Percentiles rank a stretch among this genome's conserved stretches.
phyloP scores from a whole-genome alignment of 495 filamentous ascomycete species.

The Tuber melanosporum region DNA sequence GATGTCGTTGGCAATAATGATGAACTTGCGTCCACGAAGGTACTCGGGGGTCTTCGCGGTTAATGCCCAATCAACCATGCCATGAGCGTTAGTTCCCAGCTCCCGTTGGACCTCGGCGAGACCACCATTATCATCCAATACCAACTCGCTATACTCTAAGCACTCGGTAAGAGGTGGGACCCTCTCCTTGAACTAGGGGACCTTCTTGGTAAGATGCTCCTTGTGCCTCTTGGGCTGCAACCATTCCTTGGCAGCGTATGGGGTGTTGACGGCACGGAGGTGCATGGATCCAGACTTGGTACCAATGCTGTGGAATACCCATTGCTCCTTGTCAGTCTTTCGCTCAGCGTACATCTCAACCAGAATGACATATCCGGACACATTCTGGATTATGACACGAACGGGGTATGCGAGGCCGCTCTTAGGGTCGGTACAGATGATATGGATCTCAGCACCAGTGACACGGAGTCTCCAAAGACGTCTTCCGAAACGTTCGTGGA shows the following conservation, averaged over 20 bases:
- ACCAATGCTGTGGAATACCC: constrained; percentile 96
- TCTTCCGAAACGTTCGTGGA: constrained; percentile 95
- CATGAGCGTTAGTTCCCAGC: constrained; percentile 86
- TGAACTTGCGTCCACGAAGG: constrained; percentile 80
- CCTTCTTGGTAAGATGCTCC: constrained; percentile 79
- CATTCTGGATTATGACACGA: constrained; percentile 95
- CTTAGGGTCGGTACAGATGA: constrained; percentile 83
- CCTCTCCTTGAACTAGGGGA: constrained; percentile 66
- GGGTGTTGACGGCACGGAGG: constrained; percentile 77
- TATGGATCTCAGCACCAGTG: constrained; percentile 95
- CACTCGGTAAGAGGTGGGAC: constrained; percentile 81
- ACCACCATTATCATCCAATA: constrained; percentile 88
- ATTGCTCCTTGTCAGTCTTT: constrained; percentile 93
- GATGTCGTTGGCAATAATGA: constrained; percentile 98
- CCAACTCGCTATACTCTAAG: constrained; percentile 89
- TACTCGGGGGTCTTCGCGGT: constrained; percentile 96
- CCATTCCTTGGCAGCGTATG: constrained; percentile 97
- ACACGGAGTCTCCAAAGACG: constrained; percentile 95
- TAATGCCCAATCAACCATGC: constrained; percentile 98
- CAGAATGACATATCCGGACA: constrained; percentile 96
- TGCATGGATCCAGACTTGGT: constrained; percentile 95
- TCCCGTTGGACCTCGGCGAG: constrained; percentile 88
- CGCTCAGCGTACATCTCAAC: constrained; percentile 96
- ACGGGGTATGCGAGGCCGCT: constrained; percentile 86
- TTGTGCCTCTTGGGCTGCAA: constrained; percentile 98